Percentiles rank a stretch among this genome's conserved stretches.
Evolutionary conservation across 345 rosid genomes (phyloP).

Genomic region (Arabidopsis arenosa): DNA sequence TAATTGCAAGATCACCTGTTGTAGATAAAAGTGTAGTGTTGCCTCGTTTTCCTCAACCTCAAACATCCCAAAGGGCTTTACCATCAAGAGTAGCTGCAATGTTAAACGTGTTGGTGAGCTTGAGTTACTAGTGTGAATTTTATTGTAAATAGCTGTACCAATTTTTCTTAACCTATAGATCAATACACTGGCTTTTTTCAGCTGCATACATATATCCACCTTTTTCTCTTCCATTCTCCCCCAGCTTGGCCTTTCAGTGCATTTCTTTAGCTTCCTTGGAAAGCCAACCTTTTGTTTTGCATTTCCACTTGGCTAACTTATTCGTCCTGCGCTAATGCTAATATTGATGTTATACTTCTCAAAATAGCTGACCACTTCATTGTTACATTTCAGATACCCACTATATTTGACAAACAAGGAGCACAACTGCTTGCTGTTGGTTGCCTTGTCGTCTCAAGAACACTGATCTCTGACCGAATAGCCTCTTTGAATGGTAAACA

Average conservation of each 20-base stretch:
- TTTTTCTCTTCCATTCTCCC: slow-evolving; percentile 13
- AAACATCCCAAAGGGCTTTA: slow-evolving; percentile 61
- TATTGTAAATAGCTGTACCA: not conserved
- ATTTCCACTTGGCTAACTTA: slow-evolving; percentile 24
- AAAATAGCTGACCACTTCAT: slow-evolving; percentile 24
- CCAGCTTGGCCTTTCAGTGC: not conserved
- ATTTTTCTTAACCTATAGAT: not conserved
- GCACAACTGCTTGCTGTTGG: slow-evolving; percentile 85
- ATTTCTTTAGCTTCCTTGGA: slow-evolving; percentile 31
- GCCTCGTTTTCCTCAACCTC: slow-evolving; percentile 80
- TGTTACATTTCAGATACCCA: slow-evolving; percentile 72
- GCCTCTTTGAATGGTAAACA: slow-evolving; percentile 88
- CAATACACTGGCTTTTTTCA: not conserved
- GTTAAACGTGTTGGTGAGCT: slow-evolving; percentile 84
- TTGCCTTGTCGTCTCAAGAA: slow-evolving; percentile 87
- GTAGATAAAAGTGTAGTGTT: slow-evolving; percentile 49
- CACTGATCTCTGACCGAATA: slow-evolving; percentile 93
- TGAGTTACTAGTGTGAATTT: slow-evolving; percentile 22
- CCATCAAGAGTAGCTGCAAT: slow-evolving; percentile 89
- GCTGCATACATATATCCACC: slow-evolving; percentile 7
- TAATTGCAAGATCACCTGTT: slow-evolving; percentile 68
- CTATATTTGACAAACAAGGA: slow-evolving; percentile 92
- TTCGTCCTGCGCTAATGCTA: not conserved
- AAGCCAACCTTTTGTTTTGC: not conserved
- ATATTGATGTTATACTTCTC: slow-evolving; percentile 19